These are phyloP conservation scores for Russula lepida DNA, from an alignment of 768 basidiomycete genomes.

Conservation along the genomic window DNA sequence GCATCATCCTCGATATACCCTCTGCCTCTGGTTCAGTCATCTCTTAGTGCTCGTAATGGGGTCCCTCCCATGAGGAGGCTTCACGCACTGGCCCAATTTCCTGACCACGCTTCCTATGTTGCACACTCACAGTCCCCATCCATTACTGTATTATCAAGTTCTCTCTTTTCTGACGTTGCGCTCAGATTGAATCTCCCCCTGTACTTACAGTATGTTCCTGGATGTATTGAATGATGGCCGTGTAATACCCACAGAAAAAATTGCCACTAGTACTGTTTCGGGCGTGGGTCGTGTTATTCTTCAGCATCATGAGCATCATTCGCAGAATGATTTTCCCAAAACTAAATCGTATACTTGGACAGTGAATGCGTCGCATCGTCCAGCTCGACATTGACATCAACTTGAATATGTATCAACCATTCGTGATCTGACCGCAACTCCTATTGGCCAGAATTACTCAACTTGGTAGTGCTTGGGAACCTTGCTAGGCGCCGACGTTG, in stretches of 20 bases:
- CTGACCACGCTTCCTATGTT: neutral
- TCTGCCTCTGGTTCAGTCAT: neutral
- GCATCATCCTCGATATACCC: too few relatives aligned
- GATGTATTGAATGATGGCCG: neutral
- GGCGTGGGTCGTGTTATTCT: neutral
- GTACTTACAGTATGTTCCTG: neutral
- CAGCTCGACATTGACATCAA: neutral
- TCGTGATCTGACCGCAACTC: neutral
- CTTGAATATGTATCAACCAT: neutral
- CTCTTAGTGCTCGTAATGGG: neutral
- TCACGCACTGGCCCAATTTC: neutral
- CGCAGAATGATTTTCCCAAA: neutral
- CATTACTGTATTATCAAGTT: neutral
- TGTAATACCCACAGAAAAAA: neutral
- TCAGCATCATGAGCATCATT: neutral
- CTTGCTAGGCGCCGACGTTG: neutral
- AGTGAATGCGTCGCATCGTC: neutral
- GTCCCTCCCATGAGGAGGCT: neutral
- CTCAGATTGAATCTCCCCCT: neutral
- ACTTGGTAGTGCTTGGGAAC: neutral
- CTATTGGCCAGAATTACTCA: neutral
- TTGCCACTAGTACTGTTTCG: neutral
- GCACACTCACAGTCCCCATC: neutral
- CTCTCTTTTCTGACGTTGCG: neutral
- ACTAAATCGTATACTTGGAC: neutral